Evolutionary conservation across 1,284 basidiomycete species (phyloP).

Genomic region (Naganishia cerealis): DNA sequence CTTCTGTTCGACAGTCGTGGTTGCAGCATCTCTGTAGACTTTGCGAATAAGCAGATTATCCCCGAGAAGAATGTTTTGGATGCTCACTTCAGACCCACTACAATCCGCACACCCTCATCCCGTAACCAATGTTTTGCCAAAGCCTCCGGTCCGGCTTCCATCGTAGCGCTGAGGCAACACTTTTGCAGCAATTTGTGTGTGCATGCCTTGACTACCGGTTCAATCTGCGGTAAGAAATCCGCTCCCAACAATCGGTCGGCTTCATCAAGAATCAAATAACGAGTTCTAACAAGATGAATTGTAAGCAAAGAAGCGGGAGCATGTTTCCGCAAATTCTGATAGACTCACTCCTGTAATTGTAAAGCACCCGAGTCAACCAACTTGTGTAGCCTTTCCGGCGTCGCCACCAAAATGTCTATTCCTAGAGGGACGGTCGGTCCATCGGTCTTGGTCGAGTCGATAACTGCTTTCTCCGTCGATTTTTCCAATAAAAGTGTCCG

Average conservation of each 20-base stretch:
- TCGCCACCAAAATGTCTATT: conserved; percentile 53
- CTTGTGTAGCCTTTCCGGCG: conserved; percentile 53
- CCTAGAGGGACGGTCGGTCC: conserved; percentile 36
- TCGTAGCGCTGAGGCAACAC: conserved; percentile 88
- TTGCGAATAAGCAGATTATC: conserved; percentile 6
- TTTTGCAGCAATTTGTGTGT: conserved; percentile 73
- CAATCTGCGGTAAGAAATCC: conserved; percentile 84
- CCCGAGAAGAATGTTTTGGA: conserved; percentile 31
- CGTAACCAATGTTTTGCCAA: conserved; percentile 79
- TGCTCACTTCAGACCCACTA: conserved; percentile 86
- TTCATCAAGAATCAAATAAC: conserved; percentile 83
- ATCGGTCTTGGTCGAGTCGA: conserved; percentile 45
- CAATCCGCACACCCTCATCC: conserved; percentile 75
- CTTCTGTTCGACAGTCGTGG: conserved; percentile 76
- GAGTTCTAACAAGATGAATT: conserved; percentile 62
- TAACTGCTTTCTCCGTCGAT: conserved; percentile 60
- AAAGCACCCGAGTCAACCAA: conserved; percentile 68
- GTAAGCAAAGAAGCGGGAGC: background rate
- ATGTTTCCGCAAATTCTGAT: background rate
- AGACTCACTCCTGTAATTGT: conserved; percentile 68
- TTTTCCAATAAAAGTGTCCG: conserved; percentile 77
- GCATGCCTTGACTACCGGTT: conserved; percentile 84
- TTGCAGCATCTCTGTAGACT: conserved; percentile 70
- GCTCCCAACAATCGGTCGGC: conserved; percentile 84
- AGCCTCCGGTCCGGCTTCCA: conserved; percentile 84